Conservation (phyloP, 306 rosid genomes). For the Comarum palustre region DNA sequence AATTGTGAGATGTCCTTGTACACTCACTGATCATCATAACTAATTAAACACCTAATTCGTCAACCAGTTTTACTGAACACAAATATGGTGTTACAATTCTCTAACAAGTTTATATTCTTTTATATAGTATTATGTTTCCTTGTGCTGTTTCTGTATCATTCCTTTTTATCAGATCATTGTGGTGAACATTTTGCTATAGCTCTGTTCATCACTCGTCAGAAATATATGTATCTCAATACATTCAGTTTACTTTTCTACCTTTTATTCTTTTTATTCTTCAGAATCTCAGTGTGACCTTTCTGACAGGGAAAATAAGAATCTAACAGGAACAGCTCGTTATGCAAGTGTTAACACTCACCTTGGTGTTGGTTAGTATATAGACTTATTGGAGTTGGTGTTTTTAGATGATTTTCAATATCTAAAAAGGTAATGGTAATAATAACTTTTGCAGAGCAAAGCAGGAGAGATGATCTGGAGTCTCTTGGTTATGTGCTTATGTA, state of each 20-base stretch:
- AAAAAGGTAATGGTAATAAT: constrained; percentile 11
- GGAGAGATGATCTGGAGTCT: constrained; percentile 98
- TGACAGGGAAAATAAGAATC: constrained; percentile 96
- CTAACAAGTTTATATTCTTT: background rate
- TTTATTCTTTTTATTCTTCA: background rate
- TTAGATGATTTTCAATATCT: constrained; percentile 4
- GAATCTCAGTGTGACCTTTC: constrained; percentile 10
- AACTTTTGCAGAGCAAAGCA: constrained; percentile 83
- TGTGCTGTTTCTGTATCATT: background rate
- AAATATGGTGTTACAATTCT: constrained; percentile 1
- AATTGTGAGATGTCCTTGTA: background rate
- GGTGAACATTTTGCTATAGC: background rate
- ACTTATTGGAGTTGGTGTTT: constrained; percentile 23
- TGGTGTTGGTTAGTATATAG: constrained; percentile 77
- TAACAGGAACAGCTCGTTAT: constrained; percentile 99
- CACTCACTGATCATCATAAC: background rate
- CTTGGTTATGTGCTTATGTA: constrained; percentile 97
- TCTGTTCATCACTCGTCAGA: background rate
- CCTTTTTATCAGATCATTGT: background rate
- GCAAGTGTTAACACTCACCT: constrained; percentile 98
- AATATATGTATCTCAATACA: background rate
- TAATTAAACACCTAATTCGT: background rate
- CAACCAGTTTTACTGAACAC: constrained; percentile 1
- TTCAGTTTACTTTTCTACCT: background rate
- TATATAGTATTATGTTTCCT: background rate